phyloP scores from a whole-genome alignment of 768 basidiomycete genomes.

The Pleurotus tuoliensis region DNA sequence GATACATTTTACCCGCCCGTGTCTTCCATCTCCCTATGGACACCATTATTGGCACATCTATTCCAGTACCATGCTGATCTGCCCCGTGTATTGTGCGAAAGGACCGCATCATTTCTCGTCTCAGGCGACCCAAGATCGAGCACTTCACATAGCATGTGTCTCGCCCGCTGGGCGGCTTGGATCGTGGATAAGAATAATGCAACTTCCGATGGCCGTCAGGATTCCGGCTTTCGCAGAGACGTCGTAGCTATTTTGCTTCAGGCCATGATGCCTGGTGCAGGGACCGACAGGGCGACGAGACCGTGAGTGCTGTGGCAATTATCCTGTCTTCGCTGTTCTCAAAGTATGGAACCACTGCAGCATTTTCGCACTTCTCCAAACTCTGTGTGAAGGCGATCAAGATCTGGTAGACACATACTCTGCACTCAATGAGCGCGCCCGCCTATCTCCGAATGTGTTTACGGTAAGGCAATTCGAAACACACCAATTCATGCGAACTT shows the following conservation, averaged over 20 bases:
- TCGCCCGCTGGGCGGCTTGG: constrained; percentile 74
- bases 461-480: too few relatives aligned
- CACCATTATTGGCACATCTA: constrained; percentile 57
- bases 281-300: constrained; percentile 16
- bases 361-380: constrained; percentile 33
- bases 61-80: constrained; percentile 54
- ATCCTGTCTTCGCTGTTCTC: background rate
- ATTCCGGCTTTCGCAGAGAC: constrained; percentile 41
- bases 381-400: constrained; percentile 33
- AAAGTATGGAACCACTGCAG: constrained; percentile 1
- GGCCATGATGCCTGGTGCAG: constrained; percentile 37
- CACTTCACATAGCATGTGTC: constrained; percentile 47
- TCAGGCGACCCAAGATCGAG: constrained; percentile 23
- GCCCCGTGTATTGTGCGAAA: constrained; percentile 40
- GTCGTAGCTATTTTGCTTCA: constrained; percentile 42
- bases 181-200: constrained; percentile 31
- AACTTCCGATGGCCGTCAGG: constrained; percentile 19
- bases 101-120: constrained; percentile 36
- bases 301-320: constrained; percentile 27
- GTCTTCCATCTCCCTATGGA: constrained; percentile 60
- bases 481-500: too few relatives aligned
- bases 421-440: constrained; percentile 10
- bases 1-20: constrained; percentile 44
- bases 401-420: constrained; percentile 27
- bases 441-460: too few relatives aligned